These are phyloP conservation scores for Cutaneotrichosporon sp. DNA, from an alignment of 1,284 basidiomycete species.

Conservation along the genomic window DNA sequence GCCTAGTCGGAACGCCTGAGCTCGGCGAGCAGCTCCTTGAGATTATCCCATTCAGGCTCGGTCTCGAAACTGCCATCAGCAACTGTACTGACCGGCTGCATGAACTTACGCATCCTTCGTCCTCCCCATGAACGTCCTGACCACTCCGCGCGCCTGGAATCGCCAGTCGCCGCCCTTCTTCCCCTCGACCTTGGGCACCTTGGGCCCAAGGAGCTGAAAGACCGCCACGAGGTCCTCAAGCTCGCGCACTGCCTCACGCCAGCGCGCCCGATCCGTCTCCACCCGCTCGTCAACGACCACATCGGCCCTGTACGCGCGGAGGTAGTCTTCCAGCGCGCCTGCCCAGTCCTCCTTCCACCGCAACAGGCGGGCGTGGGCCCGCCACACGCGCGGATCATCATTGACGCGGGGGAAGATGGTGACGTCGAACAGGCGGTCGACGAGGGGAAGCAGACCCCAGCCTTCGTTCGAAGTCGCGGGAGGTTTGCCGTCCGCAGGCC, in stretches of 20 bases:
- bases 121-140: constrained; percentile 78
- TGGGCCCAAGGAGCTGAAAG: constrained; percentile 73
- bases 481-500: constrained; percentile 33
- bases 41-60: constrained; percentile 71
- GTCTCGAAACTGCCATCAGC: constrained; percentile 61
- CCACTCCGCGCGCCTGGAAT: constrained; percentile 78
- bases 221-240: constrained; percentile 78
- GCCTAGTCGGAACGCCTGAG: constrained; percentile 36
- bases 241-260: constrained; percentile 68
- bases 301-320: constrained; percentile 74
- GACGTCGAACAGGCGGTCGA: constrained; percentile 65
- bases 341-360: constrained; percentile 67
- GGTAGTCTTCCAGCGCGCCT: constrained; percentile 71
- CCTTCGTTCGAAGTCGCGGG: constrained; percentile 58
- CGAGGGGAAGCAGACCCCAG: constrained; percentile 59
- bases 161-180: constrained; percentile 60
- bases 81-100: constrained; percentile 2
- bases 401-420: constrained; percentile 72
- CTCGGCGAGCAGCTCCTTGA: constrained; percentile 56
- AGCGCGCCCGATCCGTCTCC: constrained; percentile 62
- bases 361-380: constrained; percentile 71
- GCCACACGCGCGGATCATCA: constrained; percentile 66
- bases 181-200: constrained; percentile 52
- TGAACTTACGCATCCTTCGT: constrained; percentile 49
- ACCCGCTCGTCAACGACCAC: constrained; percentile 61